Evolutionary conservation across 176 grass and related monocot species (phyloP).

Genomic region (Triticum dicoccoides): DNA sequence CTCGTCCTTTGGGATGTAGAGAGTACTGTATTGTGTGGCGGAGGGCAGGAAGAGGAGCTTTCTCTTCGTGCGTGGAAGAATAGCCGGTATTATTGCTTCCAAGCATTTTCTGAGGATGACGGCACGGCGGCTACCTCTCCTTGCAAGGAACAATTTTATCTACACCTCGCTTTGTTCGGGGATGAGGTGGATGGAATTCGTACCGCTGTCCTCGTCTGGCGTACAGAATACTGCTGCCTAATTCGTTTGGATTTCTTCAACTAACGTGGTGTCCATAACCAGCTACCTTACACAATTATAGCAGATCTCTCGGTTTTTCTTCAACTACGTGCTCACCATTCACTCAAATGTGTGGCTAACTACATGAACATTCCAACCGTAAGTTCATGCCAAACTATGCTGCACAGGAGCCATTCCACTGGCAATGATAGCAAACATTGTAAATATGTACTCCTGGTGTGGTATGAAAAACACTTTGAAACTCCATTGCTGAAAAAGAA

Average conservation of each 20-base stretch:
- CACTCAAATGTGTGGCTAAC: too few relatives aligned
- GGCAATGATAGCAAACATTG: too few relatives aligned
- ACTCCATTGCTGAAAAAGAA: neutral
- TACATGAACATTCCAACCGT: too few relatives aligned
- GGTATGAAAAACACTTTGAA: neutral
- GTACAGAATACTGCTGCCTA: neutral
- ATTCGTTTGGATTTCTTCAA: neutral
- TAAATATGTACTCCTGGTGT: neutral
- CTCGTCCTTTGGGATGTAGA: neutral
- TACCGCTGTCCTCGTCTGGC: neutral
- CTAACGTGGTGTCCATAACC: neutral
- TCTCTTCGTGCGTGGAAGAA: neutral
- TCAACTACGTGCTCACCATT: too few relatives aligned
- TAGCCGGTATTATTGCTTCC: neutral
- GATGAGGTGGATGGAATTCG: neutral
- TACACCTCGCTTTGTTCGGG: neutral
- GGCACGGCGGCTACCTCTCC: neutral
- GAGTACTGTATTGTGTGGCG: neutral
- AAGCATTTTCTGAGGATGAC: neutral
- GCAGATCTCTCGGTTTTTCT: too few relatives aligned
- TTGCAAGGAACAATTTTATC: constrained; percentile 15
- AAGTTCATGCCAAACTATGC: neutral
- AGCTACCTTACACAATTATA: neutral
- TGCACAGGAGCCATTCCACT: too few relatives aligned
- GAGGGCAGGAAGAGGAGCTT: neutral